A percentile compares a stretch with the other conserved stretches of the same genome.
phyloP scores from a whole-genome alignment of 805 yeast genomes.

The Phaffomyces opuntiae region DNA sequence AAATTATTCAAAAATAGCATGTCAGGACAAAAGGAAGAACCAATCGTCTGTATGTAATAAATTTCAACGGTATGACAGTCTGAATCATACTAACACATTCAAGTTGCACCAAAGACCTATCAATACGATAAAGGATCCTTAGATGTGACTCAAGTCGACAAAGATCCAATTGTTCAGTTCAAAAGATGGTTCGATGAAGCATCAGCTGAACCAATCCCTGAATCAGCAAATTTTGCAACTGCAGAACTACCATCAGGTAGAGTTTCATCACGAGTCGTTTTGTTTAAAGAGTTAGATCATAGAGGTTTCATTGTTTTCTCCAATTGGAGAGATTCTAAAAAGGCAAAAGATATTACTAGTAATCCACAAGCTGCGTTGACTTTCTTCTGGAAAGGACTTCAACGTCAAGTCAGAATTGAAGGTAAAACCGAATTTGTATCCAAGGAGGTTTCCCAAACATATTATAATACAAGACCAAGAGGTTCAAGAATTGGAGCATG shows the following conservation, averaged over 20 bases:
- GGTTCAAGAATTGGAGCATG: constrained; percentile 95
- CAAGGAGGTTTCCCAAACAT: constrained; percentile 66
- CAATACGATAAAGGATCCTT: constrained; percentile 72
- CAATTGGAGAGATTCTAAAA: constrained; percentile 86
- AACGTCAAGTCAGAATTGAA: constrained; percentile 91
- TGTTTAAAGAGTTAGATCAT: constrained; percentile 83
- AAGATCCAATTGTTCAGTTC: constrained; percentile 72
- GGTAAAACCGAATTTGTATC: constrained; percentile 72
- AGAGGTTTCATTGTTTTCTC: constrained; percentile 84
- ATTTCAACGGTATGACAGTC: not conserved
- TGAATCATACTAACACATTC: not conserved
- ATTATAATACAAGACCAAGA: constrained; percentile 83
- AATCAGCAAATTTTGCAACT: constrained; percentile 81
- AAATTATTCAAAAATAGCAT: not conserved
- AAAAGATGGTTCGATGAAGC: constrained; percentile 83
- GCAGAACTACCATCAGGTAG: constrained; percentile 87
- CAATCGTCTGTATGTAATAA: constrained; percentile 19
- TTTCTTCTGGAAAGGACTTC: constrained; percentile 87
- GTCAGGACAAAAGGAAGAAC: constrained; percentile 10
- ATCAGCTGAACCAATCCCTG: constrained; percentile 60
- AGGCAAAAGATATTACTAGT: constrained; percentile 58
- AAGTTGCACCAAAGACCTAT: constrained; percentile 77
- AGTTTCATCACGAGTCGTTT: constrained; percentile 75
- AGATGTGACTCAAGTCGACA: constrained; percentile 42
- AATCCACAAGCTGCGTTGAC: constrained; percentile 79